These are phyloP conservation scores for Licmophora abbreviata DNA, from an alignment of 108 stramenopile species.

Conservation along the genomic window DNA sequence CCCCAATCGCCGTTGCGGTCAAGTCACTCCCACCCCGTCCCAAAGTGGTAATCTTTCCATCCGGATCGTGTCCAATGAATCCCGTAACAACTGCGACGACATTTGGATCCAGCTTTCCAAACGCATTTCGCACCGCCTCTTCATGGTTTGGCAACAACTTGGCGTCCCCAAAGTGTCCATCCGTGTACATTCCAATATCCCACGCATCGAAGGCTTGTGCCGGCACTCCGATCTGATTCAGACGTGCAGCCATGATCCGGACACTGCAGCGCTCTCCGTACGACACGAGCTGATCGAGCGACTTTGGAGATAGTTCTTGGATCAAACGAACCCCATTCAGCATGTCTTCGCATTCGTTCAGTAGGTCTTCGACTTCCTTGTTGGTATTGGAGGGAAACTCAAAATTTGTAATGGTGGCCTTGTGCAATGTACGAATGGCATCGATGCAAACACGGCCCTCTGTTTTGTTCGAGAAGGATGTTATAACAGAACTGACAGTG, in stretches of 20 bases:
- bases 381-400: slow-evolving; percentile 42
- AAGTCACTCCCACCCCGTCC: slow-evolving; percentile 94
- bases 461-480: not conserved
- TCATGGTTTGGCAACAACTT: slow-evolving; percentile 58
- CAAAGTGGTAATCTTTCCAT: slow-evolving; percentile 88
- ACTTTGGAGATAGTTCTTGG: slow-evolving; percentile 85
- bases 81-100: slow-evolving; percentile 95
- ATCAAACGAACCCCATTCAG: slow-evolving; percentile 86
- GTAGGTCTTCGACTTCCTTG: slow-evolving; percentile 56
- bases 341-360: slow-evolving; percentile 87
- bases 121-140: slow-evolving; percentile 45
- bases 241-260: slow-evolving; percentile 85
- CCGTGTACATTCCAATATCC: slow-evolving; percentile 88
- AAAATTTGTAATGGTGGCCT: slow-evolving; percentile 63
- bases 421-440: slow-evolving; percentile 84
- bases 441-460: slow-evolving; percentile 88
- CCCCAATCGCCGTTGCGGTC: slow-evolving; percentile 92
- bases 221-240: slow-evolving; percentile 92
- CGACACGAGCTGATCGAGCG: slow-evolving; percentile 84
- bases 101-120: slow-evolving; percentile 68
- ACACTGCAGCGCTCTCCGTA: slow-evolving; percentile 93
- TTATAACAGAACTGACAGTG: not conserved
- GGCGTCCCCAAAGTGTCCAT: slow-evolving; percentile 88
- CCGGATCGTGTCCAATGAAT: slow-evolving; percentile 87
- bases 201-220: slow-evolving; percentile 93